Evolutionary conservation across 1,284 basidiomycete genomes (phyloP), one percentile per base, ranked within the genome.

Genomic region (Peniophora sp.): DNA sequence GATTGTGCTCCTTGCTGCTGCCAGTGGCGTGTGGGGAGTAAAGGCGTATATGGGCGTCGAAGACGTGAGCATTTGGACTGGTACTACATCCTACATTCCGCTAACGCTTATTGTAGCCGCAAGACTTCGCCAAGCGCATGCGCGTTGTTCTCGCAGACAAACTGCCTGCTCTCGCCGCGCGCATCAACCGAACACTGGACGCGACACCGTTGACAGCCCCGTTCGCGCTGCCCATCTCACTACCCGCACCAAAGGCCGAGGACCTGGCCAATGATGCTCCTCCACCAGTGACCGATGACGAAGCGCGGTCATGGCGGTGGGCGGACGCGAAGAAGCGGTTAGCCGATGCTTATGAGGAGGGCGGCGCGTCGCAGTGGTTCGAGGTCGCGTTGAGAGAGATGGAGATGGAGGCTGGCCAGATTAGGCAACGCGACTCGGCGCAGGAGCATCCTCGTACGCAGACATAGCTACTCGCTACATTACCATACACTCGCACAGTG

Each of bases 41-140:
- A 69, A 69, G 62, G 55, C 60, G 22, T 67, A 64, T 45, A 54
- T 76, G 32, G 70, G 68, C 23, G 70, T 74, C 2, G 59, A 61
- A 52, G 60, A 69, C 49, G 74, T 76, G 48, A 39, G 71, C 67
- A 6, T 32, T 22, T 23, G 8, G 3, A 50, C 3, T 24, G 10
- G 15, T 2, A 49, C 8, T 11, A 34, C 27, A 17, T 22, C 11
- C 24, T 46, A 36, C 10, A 27, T 8, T 5, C 9, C 32, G 6
- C 15, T 42, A 45, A 46, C 24, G 34, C 15, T n/a, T 20, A 34
- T 17, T 15, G 20, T 51, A 85, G 82, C 75, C 75, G 0, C 60
- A 71, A 49, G 76, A 83, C 57, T 85, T 85, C 57, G 75, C 73
- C 2, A 63, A 69, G 15, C 64, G 65, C 47, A 79, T 81, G 76